A percentile compares a stretch with the other conserved stretches of the same genome.
phyloP scores from a whole-genome alignment of 208 protist species.

The Acanthamoeba lenticulata region DNA sequence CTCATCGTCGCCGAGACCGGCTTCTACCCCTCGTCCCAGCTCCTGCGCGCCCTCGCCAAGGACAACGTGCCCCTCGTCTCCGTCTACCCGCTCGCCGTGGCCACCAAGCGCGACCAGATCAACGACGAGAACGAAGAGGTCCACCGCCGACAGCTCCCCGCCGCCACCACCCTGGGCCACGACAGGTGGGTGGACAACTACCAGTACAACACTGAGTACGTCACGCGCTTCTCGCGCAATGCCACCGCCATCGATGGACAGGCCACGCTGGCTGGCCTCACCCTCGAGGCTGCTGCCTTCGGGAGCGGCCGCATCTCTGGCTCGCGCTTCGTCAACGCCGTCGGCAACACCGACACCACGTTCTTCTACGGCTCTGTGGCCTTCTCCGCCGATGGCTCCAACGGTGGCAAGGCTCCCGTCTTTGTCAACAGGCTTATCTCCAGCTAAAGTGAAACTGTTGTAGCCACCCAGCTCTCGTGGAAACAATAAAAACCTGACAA shows the following conservation, averaged over 20 bases:
- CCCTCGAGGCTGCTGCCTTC: not conserved
- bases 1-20: constrained; percentile 38
- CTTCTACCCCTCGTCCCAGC: not conserved
- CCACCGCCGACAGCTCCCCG: not conserved
- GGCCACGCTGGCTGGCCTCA: not conserved
- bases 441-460: no score
- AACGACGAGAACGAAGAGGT: not conserved
- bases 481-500: no score
- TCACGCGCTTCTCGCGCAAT: not conserved
- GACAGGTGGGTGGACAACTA: constrained; percentile 20
- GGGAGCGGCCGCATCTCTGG: not conserved
- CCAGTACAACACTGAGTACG: not conserved
- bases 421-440: not conserved
- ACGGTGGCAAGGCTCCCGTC: not conserved
- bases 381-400: not conserved
- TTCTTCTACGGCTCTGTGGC: not conserved
- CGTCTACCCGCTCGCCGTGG: not conserved
- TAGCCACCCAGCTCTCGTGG: no score
- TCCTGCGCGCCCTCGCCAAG: not conserved
- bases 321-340: not conserved
- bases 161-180: not conserved
- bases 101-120: not conserved
- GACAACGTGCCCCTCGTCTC: not conserved
- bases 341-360: not conserved
- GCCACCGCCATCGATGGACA: constrained; percentile 16